Percentiles rank a stretch among this genome's conserved stretches.
Conservation (phyloP, 768 basidiomycete species). For the Trametes meyenii region DNA sequence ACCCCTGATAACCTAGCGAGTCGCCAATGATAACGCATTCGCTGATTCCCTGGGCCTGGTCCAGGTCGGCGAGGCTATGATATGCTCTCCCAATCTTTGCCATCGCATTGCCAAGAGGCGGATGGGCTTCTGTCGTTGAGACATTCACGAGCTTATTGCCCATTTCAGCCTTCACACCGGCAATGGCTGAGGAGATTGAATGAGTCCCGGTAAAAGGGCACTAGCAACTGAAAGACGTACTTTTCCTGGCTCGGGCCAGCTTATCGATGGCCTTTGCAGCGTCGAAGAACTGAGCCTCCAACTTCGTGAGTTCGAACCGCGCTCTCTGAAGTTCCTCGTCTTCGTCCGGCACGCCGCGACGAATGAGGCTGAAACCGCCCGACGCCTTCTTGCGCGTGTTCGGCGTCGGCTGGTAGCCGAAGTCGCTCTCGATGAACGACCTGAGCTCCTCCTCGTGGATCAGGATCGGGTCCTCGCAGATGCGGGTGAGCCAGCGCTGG, state of each 20-base stretch:
- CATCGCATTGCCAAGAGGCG: constrained; percentile 79
- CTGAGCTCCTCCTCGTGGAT: constrained; percentile 91
- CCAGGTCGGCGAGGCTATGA: constrained; percentile 87
- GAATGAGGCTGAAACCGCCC: constrained; percentile 76
- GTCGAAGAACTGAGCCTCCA: constrained; percentile 92
- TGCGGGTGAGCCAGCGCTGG: constrained; percentile 90
- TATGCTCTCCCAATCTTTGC: constrained; percentile 85
- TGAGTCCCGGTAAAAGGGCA: constrained; percentile 5
- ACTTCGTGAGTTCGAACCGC: constrained; percentile 86
- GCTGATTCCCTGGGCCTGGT: constrained; percentile 88
- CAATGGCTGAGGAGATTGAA: constrained; percentile 58
- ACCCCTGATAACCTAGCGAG: constrained; percentile 91
- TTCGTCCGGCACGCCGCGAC: constrained; percentile 86
- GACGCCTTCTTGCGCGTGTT: constrained; percentile 71
- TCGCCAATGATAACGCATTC: constrained; percentile 98
- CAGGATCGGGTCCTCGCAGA: constrained; percentile 91
- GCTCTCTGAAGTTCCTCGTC: constrained; percentile 92
- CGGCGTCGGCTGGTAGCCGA: constrained; percentile 90
- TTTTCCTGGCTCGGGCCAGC: constrained; percentile 76
- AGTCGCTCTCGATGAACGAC: constrained; percentile 95
- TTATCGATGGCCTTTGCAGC: constrained; percentile 90
- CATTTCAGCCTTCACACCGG: constrained; percentile 81
- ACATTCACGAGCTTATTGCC: constrained; percentile 92
- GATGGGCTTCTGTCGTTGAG: constrained; percentile 87
- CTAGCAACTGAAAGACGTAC: constrained; percentile 44